A percentile compares a stretch with the other conserved stretches of the same genome.
Evolutionary conservation across 2,329 filamentous ascomycete species (phyloP).

Genomic region (Ceratocystis cacaofunesta): DNA sequence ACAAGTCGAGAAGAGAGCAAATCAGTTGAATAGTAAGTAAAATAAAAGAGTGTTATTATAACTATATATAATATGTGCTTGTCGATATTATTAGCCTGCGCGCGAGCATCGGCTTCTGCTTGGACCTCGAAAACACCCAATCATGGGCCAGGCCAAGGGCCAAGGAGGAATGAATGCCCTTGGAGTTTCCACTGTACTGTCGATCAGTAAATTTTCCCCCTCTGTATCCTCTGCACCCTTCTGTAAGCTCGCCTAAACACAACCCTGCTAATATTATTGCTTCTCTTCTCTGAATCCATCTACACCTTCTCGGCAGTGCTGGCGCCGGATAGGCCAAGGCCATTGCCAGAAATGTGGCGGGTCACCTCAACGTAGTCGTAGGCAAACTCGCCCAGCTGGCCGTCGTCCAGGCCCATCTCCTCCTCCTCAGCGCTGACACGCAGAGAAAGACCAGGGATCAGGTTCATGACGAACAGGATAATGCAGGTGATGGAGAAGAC

Average conservation of each 20-base stretch:
- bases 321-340: conserved; percentile 14
- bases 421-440: conserved; percentile 53
- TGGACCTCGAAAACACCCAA: conserved; percentile 1
- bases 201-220: background rate
- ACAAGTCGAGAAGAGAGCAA: background rate
- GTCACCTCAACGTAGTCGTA: conserved; percentile 67
- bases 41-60: background rate
- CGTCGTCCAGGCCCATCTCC: conserved; percentile 55
- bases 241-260: background rate
- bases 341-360: conserved; percentile 41
- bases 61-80: background rate
- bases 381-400: conserved; percentile 67
- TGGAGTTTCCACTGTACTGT: background rate
- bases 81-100: background rate
- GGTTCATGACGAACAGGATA: conserved; percentile 56
- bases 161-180: background rate
- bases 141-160: background rate
- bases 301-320: conserved; percentile 16
- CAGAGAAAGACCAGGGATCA: conserved; percentile 54
- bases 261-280: background rate
- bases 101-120: conserved; percentile 2
- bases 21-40: background rate
- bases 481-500: conserved; percentile 52
- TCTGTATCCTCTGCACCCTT: background rate
- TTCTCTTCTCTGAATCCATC: conserved; percentile 4